phyloP scores from a whole-genome alignment of 306 rosid genomes.

The Trifolium dubium region DNA sequence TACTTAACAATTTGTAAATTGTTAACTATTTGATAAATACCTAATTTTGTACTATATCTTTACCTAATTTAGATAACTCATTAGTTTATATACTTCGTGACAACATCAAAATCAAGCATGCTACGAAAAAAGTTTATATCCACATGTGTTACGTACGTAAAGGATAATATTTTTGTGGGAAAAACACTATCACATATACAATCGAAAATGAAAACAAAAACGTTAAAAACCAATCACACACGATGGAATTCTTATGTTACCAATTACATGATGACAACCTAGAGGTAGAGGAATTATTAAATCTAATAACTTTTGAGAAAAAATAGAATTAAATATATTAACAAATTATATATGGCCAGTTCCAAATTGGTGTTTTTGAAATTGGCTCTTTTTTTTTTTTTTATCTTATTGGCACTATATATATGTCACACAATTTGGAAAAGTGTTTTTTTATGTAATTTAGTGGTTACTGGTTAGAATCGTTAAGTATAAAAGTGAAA shows the following conservation, averaged over 20 bases:
- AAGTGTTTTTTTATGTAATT: not conserved
- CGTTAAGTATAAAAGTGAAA: too few species aligned
- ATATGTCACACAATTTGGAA: not conserved
- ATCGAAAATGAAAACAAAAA: slow-evolving; percentile 25
- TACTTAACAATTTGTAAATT: slow-evolving; percentile 19
- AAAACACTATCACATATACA: slow-evolving; percentile 21
- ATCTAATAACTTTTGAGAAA: not conserved
- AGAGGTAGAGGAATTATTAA: not conserved
- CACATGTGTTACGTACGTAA: slow-evolving; percentile 29
- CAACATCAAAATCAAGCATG: slow-evolving; percentile 29
- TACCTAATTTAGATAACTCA: slow-evolving; percentile 31
- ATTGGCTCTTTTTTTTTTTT: not conserved
- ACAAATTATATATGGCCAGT: not conserved
- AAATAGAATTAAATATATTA: not conserved
- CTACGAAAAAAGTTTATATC: not conserved
- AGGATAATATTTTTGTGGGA: not conserved
- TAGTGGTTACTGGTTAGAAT: too few species aligned
- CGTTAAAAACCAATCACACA: not conserved
- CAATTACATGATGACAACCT: not conserved
- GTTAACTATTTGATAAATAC: slow-evolving; percentile 31
- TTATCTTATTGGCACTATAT: not conserved
- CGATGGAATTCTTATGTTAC: not conserved
- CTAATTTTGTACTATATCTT: slow-evolving; percentile 29
- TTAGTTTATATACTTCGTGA: slow-evolving; percentile 30
- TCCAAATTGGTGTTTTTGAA: not conserved